Conservation (phyloP, 805 yeast species). For the Wickerhamiella shivajii region DNA sequence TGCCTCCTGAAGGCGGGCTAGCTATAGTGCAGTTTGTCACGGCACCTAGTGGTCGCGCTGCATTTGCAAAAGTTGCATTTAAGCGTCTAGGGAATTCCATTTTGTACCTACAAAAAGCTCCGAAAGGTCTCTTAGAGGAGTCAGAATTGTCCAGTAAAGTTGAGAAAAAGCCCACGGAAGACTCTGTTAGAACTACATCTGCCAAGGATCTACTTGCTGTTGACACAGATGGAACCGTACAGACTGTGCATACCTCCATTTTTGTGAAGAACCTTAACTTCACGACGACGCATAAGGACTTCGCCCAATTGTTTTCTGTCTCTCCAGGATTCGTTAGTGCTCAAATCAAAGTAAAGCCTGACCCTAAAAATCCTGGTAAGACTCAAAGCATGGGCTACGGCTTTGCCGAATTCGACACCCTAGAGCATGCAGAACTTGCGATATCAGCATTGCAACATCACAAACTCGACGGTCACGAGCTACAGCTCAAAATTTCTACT, state of each 20-base stretch:
- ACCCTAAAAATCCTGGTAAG: conserved; percentile 53
- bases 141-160: conserved; percentile 16
- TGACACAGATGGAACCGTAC: conserved; percentile 29
- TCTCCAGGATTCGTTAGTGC: conserved; percentile 72
- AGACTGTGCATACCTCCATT: conserved; percentile 73
- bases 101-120: conserved; percentile 87
- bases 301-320: conserved; percentile 48
- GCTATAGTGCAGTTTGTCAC: conserved; percentile 86
- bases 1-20: conserved; percentile 95
- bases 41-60: conserved; percentile 70
- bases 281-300: conserved; percentile 45
- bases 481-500: conserved; percentile 78
- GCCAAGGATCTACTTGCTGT: conserved; percentile 18
- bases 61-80: conserved; percentile 76
- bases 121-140: conserved; percentile 52
- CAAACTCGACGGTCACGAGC: conserved; percentile 74
- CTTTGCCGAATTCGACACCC: conserved; percentile 75
- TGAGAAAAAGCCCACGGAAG: conserved; percentile 26
- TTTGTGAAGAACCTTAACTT: conserved; percentile 89
- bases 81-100: conserved; percentile 79
- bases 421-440: conserved; percentile 66
- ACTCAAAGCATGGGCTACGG: conserved; percentile 95
- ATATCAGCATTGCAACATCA: conserved; percentile 58
- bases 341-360: conserved; percentile 75
- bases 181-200: conserved; percentile 27